A percentile compares a stretch with the other conserved stretches of the same genome.
Evolutionary conservation across 495 filamentous ascomycete species (phyloP).

Genomic region (Haplographium delicatum): DNA sequence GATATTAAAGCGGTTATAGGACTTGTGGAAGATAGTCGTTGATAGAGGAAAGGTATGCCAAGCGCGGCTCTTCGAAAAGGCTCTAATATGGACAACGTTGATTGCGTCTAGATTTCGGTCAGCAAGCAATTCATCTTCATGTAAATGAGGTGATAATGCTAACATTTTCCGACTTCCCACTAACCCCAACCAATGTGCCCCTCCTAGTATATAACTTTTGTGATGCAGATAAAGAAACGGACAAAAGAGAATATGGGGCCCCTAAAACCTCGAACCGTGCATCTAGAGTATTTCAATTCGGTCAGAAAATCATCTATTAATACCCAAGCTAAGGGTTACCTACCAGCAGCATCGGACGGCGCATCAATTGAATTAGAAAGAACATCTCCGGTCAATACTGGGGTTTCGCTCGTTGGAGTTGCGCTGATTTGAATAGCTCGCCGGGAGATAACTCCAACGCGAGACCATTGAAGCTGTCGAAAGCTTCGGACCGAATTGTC

Average conservation of each 20-base stretch:
- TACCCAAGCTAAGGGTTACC: background rate
- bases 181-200: conserved; percentile 84
- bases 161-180: conserved; percentile 88
- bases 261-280: conserved; percentile 91
- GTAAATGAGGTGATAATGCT: conserved; percentile 18
- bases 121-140: conserved; percentile 11
- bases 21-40: conserved; percentile 76
- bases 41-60: conserved; percentile 91
- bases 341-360: conserved; percentile 22
- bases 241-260: conserved; percentile 84
- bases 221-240: conserved; percentile 85
- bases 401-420: conserved; percentile 44
- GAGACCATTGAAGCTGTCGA: conserved; percentile 14
- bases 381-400: conserved; percentile 35
- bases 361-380: conserved; percentile 35
- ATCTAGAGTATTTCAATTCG: conserved; percentile 48
- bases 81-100: conserved; percentile 79
- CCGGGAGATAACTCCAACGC: conserved; percentile 17
- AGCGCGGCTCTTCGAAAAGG: conserved; percentile 72
- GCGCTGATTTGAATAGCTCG: conserved; percentile 50
- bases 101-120: conserved; percentile 53
- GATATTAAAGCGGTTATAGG: conserved; percentile 83
- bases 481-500: conserved; percentile 17
- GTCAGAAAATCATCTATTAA: background rate
- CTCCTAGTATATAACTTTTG: conserved; percentile 87